These are phyloP conservation scores for Blastomyces silverae DNA, from an alignment of 2,329 filamentous ascomycete species.

Conservation along the genomic window DNA sequence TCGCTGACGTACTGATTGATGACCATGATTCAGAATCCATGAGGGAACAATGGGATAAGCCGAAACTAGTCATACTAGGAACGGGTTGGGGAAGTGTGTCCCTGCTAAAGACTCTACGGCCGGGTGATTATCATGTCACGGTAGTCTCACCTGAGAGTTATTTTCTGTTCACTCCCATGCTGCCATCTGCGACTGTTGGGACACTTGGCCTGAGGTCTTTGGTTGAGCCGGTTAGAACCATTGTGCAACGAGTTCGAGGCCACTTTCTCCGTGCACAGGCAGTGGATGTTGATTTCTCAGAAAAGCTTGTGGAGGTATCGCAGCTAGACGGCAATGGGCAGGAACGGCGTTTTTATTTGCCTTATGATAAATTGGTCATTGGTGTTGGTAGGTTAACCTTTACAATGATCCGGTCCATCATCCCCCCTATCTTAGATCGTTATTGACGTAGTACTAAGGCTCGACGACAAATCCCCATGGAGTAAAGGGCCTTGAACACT, in stretches of 20 bases:
- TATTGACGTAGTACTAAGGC: slow-evolving; percentile 37
- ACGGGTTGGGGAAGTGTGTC: slow-evolving; percentile 95
- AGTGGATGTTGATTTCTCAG: slow-evolving; percentile 82
- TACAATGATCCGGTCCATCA: not conserved
- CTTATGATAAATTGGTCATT: slow-evolving; percentile 93
- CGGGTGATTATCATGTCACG: slow-evolving; percentile 91
- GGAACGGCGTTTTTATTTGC: slow-evolving; percentile 80
- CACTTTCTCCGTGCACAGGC: slow-evolving; percentile 86
- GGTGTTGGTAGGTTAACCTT: slow-evolving; percentile 59
- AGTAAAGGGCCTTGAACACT: slow-evolving; percentile 88
- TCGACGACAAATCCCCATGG: slow-evolving; percentile 92
- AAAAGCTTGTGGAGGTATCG: slow-evolving; percentile 82
- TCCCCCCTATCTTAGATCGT: not conserved
- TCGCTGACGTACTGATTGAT: slow-evolving; percentile 79
- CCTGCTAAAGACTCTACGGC: slow-evolving; percentile 79
- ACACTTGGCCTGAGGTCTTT: slow-evolving; percentile 85
- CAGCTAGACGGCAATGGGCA: slow-evolving; percentile 64
- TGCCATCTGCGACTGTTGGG: slow-evolving; percentile 92
- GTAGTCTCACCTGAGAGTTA: slow-evolving; percentile 93
- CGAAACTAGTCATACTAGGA: slow-evolving; percentile 82
- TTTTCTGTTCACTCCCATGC: slow-evolving; percentile 97
- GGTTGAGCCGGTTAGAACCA: slow-evolving; percentile 84
- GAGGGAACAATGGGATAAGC: slow-evolving; percentile 72
- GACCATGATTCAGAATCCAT: slow-evolving; percentile 74
- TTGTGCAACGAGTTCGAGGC: slow-evolving; percentile 68